Base-by-base conservation (phyloP, 106 monocot genomes). In the Dactylorhiza incarnata region DNA sequence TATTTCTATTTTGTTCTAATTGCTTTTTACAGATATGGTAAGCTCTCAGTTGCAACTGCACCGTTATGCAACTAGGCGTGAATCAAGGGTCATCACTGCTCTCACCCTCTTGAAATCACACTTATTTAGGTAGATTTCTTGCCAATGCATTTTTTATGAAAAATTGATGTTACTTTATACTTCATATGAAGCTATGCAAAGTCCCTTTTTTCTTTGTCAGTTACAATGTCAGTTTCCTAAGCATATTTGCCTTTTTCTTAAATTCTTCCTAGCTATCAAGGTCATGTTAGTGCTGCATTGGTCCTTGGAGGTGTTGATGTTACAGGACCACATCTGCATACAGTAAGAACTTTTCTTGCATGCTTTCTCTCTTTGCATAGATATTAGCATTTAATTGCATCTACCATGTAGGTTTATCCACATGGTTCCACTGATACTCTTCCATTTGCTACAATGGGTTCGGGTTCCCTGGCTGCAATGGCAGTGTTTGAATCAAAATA, bases 351-450 rank as follows among this genome's bases (percentile, higher is more conserved):
- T 45, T 53, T 76, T 2, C 47, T 22, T 50, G 9, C 13, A 17
- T 24, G 3, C 50, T 74, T 72, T 2, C 48, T 74, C 2, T 58
- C 17, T 76, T 74, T 29, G 12, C 55, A 55, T 20, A 0, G 46
- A 9, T 59, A 14, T 22, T 23, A 1, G 3, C 52, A 7, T 81
- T 70, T 74, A 49, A 55, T 44, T 77, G 20, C 8, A 70, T 51
- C 5, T 26, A 23, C 43, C 54, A 54, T 85, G 52, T 78, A 99
- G 99, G 86, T 99, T 53, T 99, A 94, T 71, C 99, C 99, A 43
- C 99, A 99, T 85, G 94, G 99, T 25, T 99, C 99, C 47, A 94
- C 94, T 74, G 99, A 99, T 77, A 99, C 99, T 15, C 99, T 99
- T 25, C 94, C 99, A 56, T 99, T 86, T 80, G 99, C 99, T 26